Percentiles rank a stretch among this genome's conserved stretches.
These are phyloP conservation scores for Secale cereale DNA, from an alignment of 176 grass and related monocot genomes.

Conservation along the genomic window DNA sequence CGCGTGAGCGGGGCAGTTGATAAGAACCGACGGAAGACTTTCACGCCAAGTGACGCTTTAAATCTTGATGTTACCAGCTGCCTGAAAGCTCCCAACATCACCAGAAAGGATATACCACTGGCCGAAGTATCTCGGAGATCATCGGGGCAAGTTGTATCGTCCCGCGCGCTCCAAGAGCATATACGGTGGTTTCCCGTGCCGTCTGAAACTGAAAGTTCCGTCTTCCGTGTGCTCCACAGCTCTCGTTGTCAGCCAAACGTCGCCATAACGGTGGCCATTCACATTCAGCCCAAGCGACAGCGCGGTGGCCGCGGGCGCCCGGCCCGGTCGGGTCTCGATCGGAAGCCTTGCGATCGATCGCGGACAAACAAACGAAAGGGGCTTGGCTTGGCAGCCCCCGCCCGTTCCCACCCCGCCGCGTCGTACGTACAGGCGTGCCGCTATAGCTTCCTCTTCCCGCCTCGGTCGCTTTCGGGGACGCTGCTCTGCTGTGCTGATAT, in stretches of 20 bases:
- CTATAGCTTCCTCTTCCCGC: background rate
- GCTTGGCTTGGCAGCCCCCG: conserved; percentile 36
- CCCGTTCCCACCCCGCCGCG: conserved; percentile 14
- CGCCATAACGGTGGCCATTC: background rate
- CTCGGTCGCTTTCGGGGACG: background rate
- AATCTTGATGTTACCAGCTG: background rate
- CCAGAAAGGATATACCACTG: background rate
- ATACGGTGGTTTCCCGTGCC: too few relatives aligned
- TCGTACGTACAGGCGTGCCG: background rate
- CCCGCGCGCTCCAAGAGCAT: background rate
- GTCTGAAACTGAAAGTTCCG: too few relatives aligned
- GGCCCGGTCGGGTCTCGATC: background rate
- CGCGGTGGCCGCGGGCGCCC: background rate
- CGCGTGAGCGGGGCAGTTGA: background rate
- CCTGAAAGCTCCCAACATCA: background rate
- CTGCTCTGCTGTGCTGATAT: background rate
- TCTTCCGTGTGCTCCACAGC: background rate
- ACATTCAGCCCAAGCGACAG: background rate
- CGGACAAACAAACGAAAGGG: conserved; percentile 16
- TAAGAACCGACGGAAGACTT: background rate
- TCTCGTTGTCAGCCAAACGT: background rate
- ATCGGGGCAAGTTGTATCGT: background rate
- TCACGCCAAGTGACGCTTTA: background rate
- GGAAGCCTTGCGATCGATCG: background rate
- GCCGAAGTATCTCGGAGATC: background rate